Base-by-base conservation (phyloP, 2,329 filamentous ascomycete species). In the Fusarium sambucinum region DNA sequence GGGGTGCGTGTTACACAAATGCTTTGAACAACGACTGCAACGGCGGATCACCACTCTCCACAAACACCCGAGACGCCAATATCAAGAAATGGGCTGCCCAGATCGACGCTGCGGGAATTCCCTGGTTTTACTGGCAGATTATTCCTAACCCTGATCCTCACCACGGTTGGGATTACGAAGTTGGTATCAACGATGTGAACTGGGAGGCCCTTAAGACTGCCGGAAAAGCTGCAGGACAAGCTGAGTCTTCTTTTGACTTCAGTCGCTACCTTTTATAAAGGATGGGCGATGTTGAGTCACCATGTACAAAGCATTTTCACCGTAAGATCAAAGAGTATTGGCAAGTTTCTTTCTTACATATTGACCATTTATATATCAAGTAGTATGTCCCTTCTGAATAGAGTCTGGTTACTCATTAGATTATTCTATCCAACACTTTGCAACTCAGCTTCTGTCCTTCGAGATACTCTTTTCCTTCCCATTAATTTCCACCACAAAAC, bases 51-150 rank as follows among this genome's bases (percentile, higher is more conserved):
- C 46, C 69, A 2, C 41, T 72, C 11, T 19, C 30, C 27, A 9
- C 38, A 6, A 50, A 32, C 3, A 68, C 68, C 4, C 61, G 75
- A 12, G 73, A 77, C 30, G 27, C 33, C 19, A 76, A 76, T 29
- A 77, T 78, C 33, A 62, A 60, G 42, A 59, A 52, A 1, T 77
- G 73, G 72, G 76, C 75, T 5, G 62, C 56, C 6, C 59, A 50
- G 16, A 76, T 78, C n/a, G 66, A 67, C 23, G 63, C 65, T 6
- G 71, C 73, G 16, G 77, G 75, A 9, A 74, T 78, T 30, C 77
- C 75, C 2, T 77, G 73, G 75, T 71, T 77, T 37, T 78, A 78
- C 55, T 78, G 75, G 77, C 75, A 78, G 70, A 76, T 77, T 32
- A 48, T 78, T 2, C 76, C 75, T 0, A 78, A 78, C 45, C 55